These are phyloP conservation scores for Schizosaccharomyces japonicus DNA, from an alignment of 805 yeast genomes.

Conservation along the genomic window DNA sequence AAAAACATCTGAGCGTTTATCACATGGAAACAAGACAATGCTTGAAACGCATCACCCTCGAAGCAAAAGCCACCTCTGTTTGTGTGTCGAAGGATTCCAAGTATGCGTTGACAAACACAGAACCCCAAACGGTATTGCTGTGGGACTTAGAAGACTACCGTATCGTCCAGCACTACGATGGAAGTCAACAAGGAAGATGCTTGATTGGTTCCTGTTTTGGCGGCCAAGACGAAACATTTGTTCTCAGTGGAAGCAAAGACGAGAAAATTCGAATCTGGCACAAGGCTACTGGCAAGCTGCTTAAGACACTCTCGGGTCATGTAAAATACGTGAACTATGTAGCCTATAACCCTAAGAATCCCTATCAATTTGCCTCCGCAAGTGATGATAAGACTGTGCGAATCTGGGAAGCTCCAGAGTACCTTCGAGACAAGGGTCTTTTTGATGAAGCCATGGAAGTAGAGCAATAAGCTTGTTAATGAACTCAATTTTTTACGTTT, in stretches of 20 bases:
- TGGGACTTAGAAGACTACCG: conserved; percentile 48
- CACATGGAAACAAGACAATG: conserved; percentile 15
- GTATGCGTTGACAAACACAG: conserved; percentile 35
- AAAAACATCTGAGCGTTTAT: conserved; percentile 33
- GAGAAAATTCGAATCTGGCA: conserved; percentile 62
- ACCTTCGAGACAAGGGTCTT: too few relatives aligned
- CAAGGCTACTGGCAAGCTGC: conserved; percentile 39
- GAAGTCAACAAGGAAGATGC: conserved; percentile 45
- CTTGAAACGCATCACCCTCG: conserved; percentile 20
- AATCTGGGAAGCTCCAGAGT: too few relatives aligned
- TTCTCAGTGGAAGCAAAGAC: conserved; percentile 68
- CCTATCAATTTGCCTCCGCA: conserved; percentile 48
- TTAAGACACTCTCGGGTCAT: conserved; percentile 41
- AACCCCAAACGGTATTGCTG: conserved; percentile 49
- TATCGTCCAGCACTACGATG: conserved; percentile 38
- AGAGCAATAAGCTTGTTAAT: too few relatives aligned
- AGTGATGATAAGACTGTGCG: conserved; percentile 59
- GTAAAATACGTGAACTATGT: conserved; percentile 49
- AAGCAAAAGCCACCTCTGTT: conserved; percentile 41
- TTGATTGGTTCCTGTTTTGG: conserved; percentile 63
- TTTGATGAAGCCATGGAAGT: too few relatives aligned
- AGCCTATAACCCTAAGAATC: conserved; percentile 36
- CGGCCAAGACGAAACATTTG: conserved; percentile 39
- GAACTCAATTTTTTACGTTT: too few relatives aligned
- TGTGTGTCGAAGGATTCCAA: conserved; percentile 33